Base-by-base conservation (phyloP, 352 stramenopile genomes). In the Lagenidium giganteum region DNA sequence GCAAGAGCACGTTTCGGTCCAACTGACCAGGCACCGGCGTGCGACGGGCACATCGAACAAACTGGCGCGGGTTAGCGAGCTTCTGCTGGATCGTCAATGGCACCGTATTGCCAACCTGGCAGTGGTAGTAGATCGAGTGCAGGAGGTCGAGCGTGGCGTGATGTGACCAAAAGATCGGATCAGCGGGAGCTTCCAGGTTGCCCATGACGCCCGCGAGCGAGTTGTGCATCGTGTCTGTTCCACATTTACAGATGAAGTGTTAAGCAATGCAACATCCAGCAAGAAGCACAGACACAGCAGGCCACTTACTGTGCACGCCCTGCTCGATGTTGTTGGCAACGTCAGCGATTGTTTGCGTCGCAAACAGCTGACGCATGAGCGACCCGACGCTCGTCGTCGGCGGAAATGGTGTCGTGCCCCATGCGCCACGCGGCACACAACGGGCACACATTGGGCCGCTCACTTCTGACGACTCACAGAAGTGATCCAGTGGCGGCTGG, bases 81-180 rank as follows among this genome's bases (percentile, higher is more conserved):
- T 88, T 84, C 42, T 70, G 42, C 30, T 68, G 60, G 16, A 89
- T 41, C 8, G 73, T 25, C 51, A 85, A 59, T 12, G 66, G 61
- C 17, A 59, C 57, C 2, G 64, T 57, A 57, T 90, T 84, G 28
- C 77, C 79, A 18, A 92, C 58, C 5, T 72, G 54, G 30, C 83
- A 95, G 39, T 95, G 81, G 61, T 86, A 76, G 64, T 78, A 93
- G 45, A 93, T 89, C 8, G 76, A 82, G 58, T 93, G 82, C 25
- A 95, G 56, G 33, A 93, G 47, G 44, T 95, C 83, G 41, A 95
- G 65, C n/a, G 70, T 61, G 21, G 81, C 64, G 58, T 95, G 83
- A 42, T 95, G 83, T 23, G 81, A 93, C 42, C 70, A 95, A 63
- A 95, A 95, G 42, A 95, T 91, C 6, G 81, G 81, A 25, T 95